A percentile compares a stretch with the other conserved stretches of the same genome.
These are phyloP conservation scores for Lasiodiplodia sp. DNA, from an alignment of 2,329 filamentous ascomycete species.

Conservation along the genomic window DNA sequence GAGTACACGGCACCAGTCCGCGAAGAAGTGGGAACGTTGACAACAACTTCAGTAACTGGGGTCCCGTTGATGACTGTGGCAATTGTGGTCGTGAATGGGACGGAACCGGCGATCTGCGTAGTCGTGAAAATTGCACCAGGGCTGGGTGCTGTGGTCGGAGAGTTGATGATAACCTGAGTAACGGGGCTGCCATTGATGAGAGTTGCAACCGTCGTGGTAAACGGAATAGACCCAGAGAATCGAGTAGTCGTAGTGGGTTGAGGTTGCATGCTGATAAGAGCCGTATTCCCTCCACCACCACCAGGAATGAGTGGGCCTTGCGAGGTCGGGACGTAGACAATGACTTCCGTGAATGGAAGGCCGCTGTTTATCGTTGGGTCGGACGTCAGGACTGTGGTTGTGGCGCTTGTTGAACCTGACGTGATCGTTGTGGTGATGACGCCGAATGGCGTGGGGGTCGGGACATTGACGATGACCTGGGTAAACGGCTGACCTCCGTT, in stretches of 20 bases:
- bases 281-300: neutral
- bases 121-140: too few relatives aligned
- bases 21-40: neutral
- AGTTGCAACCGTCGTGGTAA: neutral
- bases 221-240: neutral
- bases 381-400: neutral
- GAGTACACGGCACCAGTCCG: neutral
- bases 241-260: neutral
- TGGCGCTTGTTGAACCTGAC: neutral
- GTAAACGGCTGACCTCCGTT: neutral
- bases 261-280: neutral
- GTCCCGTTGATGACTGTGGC: neutral
- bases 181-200: too few relatives aligned
- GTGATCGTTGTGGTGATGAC: neutral
- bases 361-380: neutral
- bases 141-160: too few relatives aligned
- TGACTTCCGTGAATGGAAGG: neutral
- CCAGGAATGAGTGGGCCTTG: neutral
- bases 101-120: neutral
- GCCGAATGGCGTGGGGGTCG: neutral
- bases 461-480: neutral
- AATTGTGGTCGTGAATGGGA: neutral
- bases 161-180: too few relatives aligned
- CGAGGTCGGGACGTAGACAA: neutral
- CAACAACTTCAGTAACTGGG: neutral